Base-by-base conservation (phyloP, 345 rosid genomes). In the Acer campestre region DNA sequence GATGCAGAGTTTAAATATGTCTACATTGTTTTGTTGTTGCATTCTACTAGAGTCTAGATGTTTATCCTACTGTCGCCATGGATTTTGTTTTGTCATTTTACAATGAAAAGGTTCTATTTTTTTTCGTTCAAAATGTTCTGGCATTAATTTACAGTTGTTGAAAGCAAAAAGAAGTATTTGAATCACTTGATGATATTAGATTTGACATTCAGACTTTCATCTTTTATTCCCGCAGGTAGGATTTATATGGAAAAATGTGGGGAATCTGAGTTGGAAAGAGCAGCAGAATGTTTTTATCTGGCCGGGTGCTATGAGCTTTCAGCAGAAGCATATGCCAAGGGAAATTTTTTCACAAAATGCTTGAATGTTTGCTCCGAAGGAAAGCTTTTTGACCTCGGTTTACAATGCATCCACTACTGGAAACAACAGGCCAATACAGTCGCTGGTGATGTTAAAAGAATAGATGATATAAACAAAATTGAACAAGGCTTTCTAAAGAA, bases 211-310 rank as follows among this genome's bases (percentile, higher is more conserved):
- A 17, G 0, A 10, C 13, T 29, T 72, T 7, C 61, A 59, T 22
- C 46, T 56, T 56, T 56, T 65, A 14, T n/a, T 16, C 18, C 40
- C 72, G 77, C 82, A 88, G 91, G 89, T 35, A 73, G 64, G 49
- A 76, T 84, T 22, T 88, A 83, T 80, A 55, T 83, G 79, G 84
- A 84, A 72, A 75, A 75, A 72, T 84, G 86, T 76, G 84, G 81
- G 62, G 80, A 78, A 16, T 14, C 46, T 58, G 73, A 77, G 11
- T 25, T 73, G 23, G 81, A 75, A 67, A 83, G 68, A 78, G 90
- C 88, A 3, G 90, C 86, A 35, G 86, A 83, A 14, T 83, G 90
- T 72, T 83, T 87, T 61, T 25, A 38, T 71, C 85, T 72, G 11
- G 85, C 88, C 8, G 71, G 78, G 38, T 11, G 56, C 29, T 83